phyloP scores from a whole-genome alignment of 495 filamentous ascomycete species.

The Xylaria curta region DNA sequence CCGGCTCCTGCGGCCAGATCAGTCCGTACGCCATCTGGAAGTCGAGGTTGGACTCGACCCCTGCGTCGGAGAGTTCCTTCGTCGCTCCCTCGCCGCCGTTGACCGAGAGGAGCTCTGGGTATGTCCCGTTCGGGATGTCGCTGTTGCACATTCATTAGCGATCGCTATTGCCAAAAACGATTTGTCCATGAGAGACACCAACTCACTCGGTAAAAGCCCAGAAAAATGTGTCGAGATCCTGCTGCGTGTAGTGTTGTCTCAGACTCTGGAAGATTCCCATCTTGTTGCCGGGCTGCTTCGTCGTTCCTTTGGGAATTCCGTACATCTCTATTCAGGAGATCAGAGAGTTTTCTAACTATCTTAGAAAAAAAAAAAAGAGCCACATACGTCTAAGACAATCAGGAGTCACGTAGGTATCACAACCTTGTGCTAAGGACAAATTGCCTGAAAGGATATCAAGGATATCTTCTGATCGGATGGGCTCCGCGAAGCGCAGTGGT shows the following conservation, averaged over 20 bases:
- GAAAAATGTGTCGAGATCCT: constrained; percentile 67
- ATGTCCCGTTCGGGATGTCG: constrained; percentile 44
- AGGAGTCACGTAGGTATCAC: constrained; percentile 39
- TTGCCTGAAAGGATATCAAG: constrained; percentile 33
- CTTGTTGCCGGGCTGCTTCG: constrained; percentile 37
- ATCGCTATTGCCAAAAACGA: not conserved
- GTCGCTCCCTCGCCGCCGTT: constrained; percentile 43
- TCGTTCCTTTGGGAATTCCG: constrained; percentile 37
- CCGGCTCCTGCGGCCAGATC: constrained; percentile 63
- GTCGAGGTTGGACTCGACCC: constrained; percentile 43
- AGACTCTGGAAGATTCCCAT: constrained; percentile 44
- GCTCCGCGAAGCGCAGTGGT: constrained; percentile 33
- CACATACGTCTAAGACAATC: constrained; percentile 40
- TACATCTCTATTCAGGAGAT: constrained; percentile 36
- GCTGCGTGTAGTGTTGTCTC: constrained; percentile 51
- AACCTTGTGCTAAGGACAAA: constrained; percentile 33
- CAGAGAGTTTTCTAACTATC: not conserved
- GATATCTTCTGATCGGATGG: constrained; percentile 28
- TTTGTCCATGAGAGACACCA: not conserved
- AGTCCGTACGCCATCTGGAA: constrained; percentile 43
- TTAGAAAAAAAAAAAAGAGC: not conserved
- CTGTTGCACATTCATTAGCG: constrained; percentile 20
- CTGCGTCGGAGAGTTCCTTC: constrained; percentile 34
- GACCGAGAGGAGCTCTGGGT: constrained; percentile 46
- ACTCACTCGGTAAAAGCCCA: constrained; percentile 47